Base-by-base conservation (phyloP, 202 grass and related monocot genomes). In the Panicum hallii region DNA sequence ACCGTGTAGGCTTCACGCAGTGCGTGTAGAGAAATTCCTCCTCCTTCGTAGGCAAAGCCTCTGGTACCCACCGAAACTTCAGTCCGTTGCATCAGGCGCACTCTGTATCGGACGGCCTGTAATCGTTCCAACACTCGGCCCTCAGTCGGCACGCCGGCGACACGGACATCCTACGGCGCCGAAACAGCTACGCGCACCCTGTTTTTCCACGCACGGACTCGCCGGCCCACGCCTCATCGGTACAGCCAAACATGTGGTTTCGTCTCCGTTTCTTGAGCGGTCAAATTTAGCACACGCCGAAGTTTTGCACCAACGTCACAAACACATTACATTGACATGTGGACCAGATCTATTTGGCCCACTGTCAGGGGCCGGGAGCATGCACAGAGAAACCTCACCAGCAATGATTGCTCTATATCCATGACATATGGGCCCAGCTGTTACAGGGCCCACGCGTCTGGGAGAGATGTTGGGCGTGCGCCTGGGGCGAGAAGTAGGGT, bases 331-430 rank as follows among this genome's bases (percentile, higher is more conserved):
- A 54, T 61, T 87, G 84, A 84, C 80, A 32, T 48, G 23, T 76
- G 54, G 84, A 20, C 19, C 46, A 63, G 0, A 1, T 0, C 34
- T 11, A 5, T 1, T 1, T 0, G 75, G 63, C 10, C 85, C 81
- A 34, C 53, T 52, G 76, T 50, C 80, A 72, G 76, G 7, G 81
- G 71, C 26, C 0, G 10, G 1, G 22, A 77, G 52, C 5, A 17
- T n/a, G 45, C 38, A 41, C 11, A 38, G 9, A 62, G 43, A 40
- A 57, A 2, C 2, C 11, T 22, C n/a, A 62, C 60, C 1, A 0
- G 1, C 1, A 11, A 0, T 0, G 0, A 6, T 5, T 0, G 0
- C 0, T 0, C 0, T 1, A 1, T 0, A 0, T 11, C 19, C 0
- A 75, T 81, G 89, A 81, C 7, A 13, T 0, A 0, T 54, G 57